Conservation (phyloP, 2,329 filamentous ascomycete genomes). For the Ophiostoma sp. region DNA sequence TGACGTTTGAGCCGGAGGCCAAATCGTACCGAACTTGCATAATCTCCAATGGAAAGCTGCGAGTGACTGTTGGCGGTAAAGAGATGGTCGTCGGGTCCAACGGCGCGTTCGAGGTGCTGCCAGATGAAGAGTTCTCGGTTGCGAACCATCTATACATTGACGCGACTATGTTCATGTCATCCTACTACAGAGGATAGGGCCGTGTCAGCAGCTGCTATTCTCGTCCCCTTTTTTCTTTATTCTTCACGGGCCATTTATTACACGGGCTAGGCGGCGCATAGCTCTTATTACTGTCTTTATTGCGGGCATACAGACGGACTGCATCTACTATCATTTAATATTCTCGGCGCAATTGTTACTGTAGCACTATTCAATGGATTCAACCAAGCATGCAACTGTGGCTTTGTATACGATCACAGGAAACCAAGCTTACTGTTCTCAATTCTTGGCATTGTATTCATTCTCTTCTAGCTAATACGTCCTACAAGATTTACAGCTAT, state of each 20-base stretch:
- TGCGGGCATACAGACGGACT: neutral
- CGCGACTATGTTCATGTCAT: slow-evolving; percentile 37
- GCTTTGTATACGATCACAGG: too few relatives aligned
- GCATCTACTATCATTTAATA: neutral
- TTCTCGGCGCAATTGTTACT: neutral
- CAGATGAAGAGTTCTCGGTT: slow-evolving; percentile 37
- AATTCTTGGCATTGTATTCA: neutral
- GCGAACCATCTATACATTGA: slow-evolving; percentile 44
- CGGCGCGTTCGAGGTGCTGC: slow-evolving; percentile 42
- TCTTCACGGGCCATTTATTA: neutral
- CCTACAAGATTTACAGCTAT: neutral
- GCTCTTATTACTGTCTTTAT: neutral
- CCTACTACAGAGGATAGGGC: neutral
- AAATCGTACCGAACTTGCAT: slow-evolving; percentile 31
- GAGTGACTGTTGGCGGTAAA: slow-evolving; percentile 31
- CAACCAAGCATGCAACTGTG: neutral
- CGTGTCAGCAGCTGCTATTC: neutral
- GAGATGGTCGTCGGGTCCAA: slow-evolving; percentile 41
- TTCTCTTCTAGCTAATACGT: neutral
- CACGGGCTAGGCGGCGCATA: too few relatives aligned
- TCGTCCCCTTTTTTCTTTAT: neutral
- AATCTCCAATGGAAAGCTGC: slow-evolving; percentile 33
- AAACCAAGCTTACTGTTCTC: neutral
- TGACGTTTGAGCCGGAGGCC: slow-evolving; percentile 27
- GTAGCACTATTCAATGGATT: neutral